These are phyloP conservation scores for Anthracocystis panici-leucophaei DNA, from an alignment of 1,284 basidiomycete genomes.

Conservation along the genomic window DNA sequence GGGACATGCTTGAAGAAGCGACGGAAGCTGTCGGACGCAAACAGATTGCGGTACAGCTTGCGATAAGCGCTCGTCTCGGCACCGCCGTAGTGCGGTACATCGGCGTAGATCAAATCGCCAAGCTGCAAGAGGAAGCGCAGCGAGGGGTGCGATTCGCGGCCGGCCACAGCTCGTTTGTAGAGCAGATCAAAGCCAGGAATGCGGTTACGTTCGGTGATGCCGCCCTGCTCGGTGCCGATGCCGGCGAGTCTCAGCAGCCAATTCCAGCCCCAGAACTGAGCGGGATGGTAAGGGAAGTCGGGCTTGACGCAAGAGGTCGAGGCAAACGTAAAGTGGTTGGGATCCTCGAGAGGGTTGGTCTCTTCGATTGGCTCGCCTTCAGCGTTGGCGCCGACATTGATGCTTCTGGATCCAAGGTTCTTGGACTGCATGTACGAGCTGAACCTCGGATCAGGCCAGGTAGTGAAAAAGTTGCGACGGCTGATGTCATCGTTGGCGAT, in stretches of 20 bases:
- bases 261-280: conserved; percentile 68
- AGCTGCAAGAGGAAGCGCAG: conserved; percentile 70
- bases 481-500: conserved; percentile 42
- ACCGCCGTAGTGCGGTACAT: conserved; percentile 74
- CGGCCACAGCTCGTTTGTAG: conserved; percentile 67
- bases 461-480: conserved; percentile 72
- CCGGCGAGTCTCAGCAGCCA: conserved; percentile 56
- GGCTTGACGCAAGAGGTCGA: conserved; percentile 68
- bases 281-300: conserved; percentile 67
- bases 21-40: conserved; percentile 64
- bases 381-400: conserved; percentile 5
- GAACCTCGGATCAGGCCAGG: conserved; percentile 71
- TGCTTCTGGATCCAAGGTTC: conserved; percentile 27
- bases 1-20: conserved; percentile 64
- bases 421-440: conserved; percentile 56
- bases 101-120: conserved; percentile 79
- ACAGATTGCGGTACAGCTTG: conserved; percentile 68
- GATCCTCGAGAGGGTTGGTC: conserved; percentile 62
- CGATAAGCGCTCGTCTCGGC: conserved; percentile 55
- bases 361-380: conserved; percentile 21
- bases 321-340: conserved; percentile 67
- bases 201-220: conserved; percentile 68
- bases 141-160: conserved; percentile 55
- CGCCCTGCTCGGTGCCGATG: conserved; percentile 56
- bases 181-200: conserved; percentile 80